phyloP scores from a whole-genome alignment of 768 basidiomycete genomes.

The Rhodosporidiobolus odoratus region DNA sequence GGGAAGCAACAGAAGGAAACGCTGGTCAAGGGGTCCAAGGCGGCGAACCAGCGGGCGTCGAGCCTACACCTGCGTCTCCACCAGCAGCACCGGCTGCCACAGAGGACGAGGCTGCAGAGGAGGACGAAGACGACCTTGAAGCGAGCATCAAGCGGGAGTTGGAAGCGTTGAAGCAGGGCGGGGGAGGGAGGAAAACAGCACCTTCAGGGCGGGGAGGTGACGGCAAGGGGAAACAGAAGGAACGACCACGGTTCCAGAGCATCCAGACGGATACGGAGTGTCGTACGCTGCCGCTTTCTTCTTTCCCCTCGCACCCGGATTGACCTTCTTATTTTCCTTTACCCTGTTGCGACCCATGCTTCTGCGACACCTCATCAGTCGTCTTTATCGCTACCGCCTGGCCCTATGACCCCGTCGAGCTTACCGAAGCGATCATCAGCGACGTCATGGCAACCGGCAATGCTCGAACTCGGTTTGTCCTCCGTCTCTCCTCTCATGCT shows the following conservation, averaged over 20 bases:
- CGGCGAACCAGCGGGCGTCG: not conserved
- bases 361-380: no score
- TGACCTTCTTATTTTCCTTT: no score
- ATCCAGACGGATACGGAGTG: conserved; percentile 36
- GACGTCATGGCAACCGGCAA: conserved; percentile 31
- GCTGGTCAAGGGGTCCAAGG: not conserved
- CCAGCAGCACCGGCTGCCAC: not conserved
- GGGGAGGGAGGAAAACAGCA: not conserved
- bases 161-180: conserved; percentile 18
- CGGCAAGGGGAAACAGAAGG: conserved; percentile 24
- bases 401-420: conserved; percentile 37
- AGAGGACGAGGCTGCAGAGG: conserved; percentile 19
- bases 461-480: conserved; percentile 26
- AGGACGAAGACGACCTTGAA: conserved; percentile 33
- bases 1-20: not conserved
- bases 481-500: not conserved
- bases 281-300: conserved; percentile 7
- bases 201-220: not conserved
- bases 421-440: conserved; percentile 29
- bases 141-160: conserved; percentile 27
- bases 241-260: conserved; percentile 35
- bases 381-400: conserved; percentile 33
- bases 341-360: no score
- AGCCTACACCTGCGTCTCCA: not conserved
- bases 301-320: no score